Percentiles rank a stretch among this genome's conserved stretches.
phyloP scores from a whole-genome alignment of 805 yeast genomes.

The Limtongia smithiae region DNA sequence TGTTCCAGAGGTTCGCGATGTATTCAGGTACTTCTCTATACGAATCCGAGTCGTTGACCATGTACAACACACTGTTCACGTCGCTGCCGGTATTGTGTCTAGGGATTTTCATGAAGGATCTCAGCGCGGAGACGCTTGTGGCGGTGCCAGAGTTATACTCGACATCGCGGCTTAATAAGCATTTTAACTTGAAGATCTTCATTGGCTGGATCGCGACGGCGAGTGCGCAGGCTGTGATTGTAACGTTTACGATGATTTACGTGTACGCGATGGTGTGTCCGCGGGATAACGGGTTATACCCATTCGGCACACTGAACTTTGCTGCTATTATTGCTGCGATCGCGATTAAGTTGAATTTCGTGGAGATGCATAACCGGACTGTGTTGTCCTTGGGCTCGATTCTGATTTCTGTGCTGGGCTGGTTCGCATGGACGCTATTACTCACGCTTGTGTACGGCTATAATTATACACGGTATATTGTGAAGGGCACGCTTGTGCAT shows the following conservation, averaged over 20 bases:
- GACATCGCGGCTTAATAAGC: slow-evolving; percentile 52
- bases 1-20: slow-evolving; percentile 79
- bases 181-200: slow-evolving; percentile 68
- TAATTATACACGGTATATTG: slow-evolving; percentile 55
- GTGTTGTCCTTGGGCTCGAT: slow-evolving; percentile 65
- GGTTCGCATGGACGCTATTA: slow-evolving; percentile 77
- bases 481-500: slow-evolving; percentile 59
- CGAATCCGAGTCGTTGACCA: slow-evolving; percentile 93
- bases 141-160: slow-evolving; percentile 87
- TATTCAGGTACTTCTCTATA: slow-evolving; percentile 91
- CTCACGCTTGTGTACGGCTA: slow-evolving; percentile 64
- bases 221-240: slow-evolving; percentile 63
- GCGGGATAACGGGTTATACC: slow-evolving; percentile 72
- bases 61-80: slow-evolving; percentile 95
- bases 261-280: slow-evolving; percentile 67
- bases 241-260: slow-evolving; percentile 62
- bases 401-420: slow-evolving; percentile 74
- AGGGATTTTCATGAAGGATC: slow-evolving; percentile 94
- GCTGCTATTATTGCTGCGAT: slow-evolving; percentile 70
- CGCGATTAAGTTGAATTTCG: slow-evolving; percentile 70
- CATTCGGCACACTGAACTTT: slow-evolving; percentile 73
- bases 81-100: slow-evolving; percentile 85
- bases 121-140: slow-evolving; percentile 78
- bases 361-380: slow-evolving; percentile 73
- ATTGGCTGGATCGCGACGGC: slow-evolving; percentile 77